These are phyloP conservation scores for Odonthalia washingtoniensis DNA, from an alignment of 31 red algal genomes.

Conservation along the genomic window DNA sequence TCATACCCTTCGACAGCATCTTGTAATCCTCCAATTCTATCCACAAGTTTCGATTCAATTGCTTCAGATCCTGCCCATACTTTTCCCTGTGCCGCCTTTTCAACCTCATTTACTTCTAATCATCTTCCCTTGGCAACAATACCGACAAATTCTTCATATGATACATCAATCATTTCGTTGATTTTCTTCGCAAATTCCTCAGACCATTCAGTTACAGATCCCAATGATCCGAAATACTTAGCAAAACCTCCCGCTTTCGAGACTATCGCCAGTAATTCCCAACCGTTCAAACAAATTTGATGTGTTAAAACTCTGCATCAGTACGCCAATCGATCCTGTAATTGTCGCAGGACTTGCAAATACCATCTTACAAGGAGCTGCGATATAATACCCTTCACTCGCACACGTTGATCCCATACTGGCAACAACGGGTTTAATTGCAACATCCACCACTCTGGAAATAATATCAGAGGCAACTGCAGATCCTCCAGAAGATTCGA, in stretches of 20 bases:
- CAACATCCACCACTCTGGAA: slow-evolving; percentile 61
- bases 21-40: slow-evolving; percentile 84
- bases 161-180: slow-evolving; percentile 70
- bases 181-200: slow-evolving; percentile 51
- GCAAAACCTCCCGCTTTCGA: slow-evolving; percentile 73
- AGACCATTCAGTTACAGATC: slow-evolving; percentile 77
- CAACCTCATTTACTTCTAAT: slow-evolving; percentile 55
- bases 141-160: slow-evolving; percentile 78
- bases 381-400: slow-evolving; percentile 92
- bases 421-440: slow-evolving; percentile 89
- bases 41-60: slow-evolving; percentile 70
- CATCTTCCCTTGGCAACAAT: slow-evolving; percentile 80
- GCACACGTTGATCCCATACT: slow-evolving; percentile 85
- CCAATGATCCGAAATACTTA: slow-evolving; percentile 68
- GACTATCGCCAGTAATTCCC: slow-evolving; percentile 77
- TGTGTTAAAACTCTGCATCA: slow-evolving; percentile 64
- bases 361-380: slow-evolving; percentile 82
- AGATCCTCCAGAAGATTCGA: slow-evolving; percentile 91
- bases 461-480: slow-evolving; percentile 90
- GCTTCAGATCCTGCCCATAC: slow-evolving; percentile 94
- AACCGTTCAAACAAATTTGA: slow-evolving; percentile 69
- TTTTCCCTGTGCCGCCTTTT: slow-evolving; percentile 80
- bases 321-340: slow-evolving; percentile 95
- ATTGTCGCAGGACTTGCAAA: slow-evolving; percentile 81
- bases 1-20: slow-evolving; percentile 72